Conservation (phyloP, 202 grass and related monocot species). For the Brachypodium distachyon region DNA sequence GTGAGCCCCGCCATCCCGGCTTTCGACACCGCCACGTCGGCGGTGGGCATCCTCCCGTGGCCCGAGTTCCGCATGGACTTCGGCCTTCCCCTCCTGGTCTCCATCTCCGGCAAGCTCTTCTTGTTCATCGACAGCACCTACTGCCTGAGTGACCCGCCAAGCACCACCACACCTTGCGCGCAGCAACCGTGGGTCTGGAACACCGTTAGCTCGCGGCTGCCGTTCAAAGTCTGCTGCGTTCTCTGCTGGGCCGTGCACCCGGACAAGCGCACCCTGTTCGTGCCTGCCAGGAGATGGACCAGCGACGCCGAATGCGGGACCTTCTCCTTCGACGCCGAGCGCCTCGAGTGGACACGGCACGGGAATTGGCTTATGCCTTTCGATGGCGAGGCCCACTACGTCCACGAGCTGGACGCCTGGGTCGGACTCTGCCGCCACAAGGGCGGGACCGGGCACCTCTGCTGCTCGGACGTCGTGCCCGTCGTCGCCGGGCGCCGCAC, state of each 20-base stretch:
- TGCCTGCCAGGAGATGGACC: not conserved
- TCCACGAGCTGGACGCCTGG: not conserved
- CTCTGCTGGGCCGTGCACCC: not conserved
- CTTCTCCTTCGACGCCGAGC: not conserved
- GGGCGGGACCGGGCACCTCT: not conserved
- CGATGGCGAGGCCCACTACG: not conserved
- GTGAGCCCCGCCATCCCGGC: not conserved
- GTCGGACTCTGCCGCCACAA: not conserved
- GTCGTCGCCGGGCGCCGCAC: not conserved
- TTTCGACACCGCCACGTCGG: not conserved
- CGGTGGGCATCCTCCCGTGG: not conserved
- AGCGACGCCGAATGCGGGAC: not conserved
- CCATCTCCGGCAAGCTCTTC: not conserved
- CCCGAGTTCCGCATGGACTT: not conserved
- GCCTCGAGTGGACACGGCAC: not conserved
- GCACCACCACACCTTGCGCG: not conserved
- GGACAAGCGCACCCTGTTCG: not conserved
- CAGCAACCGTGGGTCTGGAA: not conserved
- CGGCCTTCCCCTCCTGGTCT: not conserved
- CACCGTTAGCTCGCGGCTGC: not conserved
- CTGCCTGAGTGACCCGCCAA: not conserved
- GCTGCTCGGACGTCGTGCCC: not conserved
- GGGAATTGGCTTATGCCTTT: not conserved
- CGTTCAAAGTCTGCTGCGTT: not conserved
- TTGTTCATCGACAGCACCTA: not conserved